These are phyloP conservation scores for Penicillium sp. DNA, from an alignment of 2,329 filamentous ascomycete genomes.

Conservation along the genomic window DNA sequence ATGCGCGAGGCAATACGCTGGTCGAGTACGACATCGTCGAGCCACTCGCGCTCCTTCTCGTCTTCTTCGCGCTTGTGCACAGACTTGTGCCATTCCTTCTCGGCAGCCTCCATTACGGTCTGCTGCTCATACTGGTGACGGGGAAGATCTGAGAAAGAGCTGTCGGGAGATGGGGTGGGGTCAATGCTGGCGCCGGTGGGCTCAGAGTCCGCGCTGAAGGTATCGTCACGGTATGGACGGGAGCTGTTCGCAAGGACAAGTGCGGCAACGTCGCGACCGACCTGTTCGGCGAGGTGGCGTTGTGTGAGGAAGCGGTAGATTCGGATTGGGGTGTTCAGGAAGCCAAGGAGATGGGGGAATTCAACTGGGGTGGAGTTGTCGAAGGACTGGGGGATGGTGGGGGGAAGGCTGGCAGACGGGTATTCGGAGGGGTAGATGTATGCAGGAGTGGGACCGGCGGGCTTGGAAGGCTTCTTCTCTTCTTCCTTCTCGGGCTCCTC, in stretches of 20 bases:
- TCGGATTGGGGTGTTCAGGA: conserved; percentile 82
- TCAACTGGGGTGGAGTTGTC: conserved; percentile 69
- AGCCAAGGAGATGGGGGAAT: conserved; percentile 88
- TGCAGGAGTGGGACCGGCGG: conserved; percentile 63
- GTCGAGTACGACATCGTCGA: conserved; percentile 72
- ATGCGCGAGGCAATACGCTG: conserved; percentile 73
- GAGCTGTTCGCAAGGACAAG: conserved; percentile 63
- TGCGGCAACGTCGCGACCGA: conserved; percentile 84
- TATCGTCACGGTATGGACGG: conserved; percentile 41
- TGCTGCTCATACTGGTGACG: conserved; percentile 60
- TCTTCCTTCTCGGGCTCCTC: conserved; percentile 34
- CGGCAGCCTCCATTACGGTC: conserved; percentile 65
- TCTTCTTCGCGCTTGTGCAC: conserved; percentile 58
- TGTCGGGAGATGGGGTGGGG: conserved; percentile 44
- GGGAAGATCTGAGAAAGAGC: conserved; percentile 28
- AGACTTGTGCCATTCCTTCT: conserved; percentile 81
- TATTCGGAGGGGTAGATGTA: conserved; percentile 77
- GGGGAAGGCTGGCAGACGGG: conserved; percentile 61
- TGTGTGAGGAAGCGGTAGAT: conserved; percentile 83
- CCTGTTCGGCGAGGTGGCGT: conserved; percentile 77
- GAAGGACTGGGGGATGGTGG: conserved; percentile 67
- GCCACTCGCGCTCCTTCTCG: conserved; percentile 70
- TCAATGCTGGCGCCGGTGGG: conserved; percentile 15
- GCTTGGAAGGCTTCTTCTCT: conserved; percentile 50
- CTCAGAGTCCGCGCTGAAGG: conserved; percentile 24